Evolutionary conservation across 345 rosid species (phyloP).

Genomic region (Psidium friedrichsthalianum): DNA sequence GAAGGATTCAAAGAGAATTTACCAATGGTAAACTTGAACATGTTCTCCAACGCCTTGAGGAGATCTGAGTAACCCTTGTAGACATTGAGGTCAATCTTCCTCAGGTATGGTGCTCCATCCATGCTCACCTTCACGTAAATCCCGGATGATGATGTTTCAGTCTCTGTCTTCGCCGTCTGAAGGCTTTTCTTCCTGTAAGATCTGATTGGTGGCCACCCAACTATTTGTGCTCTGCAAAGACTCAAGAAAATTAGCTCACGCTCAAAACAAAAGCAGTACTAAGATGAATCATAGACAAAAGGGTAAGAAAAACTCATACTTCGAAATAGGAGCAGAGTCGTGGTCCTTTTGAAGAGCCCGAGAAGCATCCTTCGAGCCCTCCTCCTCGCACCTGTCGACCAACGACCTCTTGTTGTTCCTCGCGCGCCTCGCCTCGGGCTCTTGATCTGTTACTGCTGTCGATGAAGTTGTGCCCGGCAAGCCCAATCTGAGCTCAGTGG

Average conservation of each 20-base stretch:
- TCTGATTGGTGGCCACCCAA: slow-evolving; percentile 43
- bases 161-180: slow-evolving; percentile 29
- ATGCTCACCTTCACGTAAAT: slow-evolving; percentile 76
- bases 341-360: not conserved
- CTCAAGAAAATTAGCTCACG: not conserved
- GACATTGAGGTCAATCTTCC: slow-evolving; percentile 60
- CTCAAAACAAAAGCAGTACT: not conserved
- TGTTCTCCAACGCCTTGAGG: slow-evolving; percentile 47
- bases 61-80: slow-evolving; percentile 49
- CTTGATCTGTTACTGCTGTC: slow-evolving; percentile 4
- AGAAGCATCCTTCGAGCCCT: not conserved
- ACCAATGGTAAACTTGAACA: slow-evolving; percentile 69
- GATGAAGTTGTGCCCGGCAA: slow-evolving; percentile 43
- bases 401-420: slow-evolving; percentile 38
- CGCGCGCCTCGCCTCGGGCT: slow-evolving; percentile 11
- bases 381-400: not conserved
- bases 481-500: slow-evolving; percentile 82
- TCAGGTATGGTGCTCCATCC: slow-evolving; percentile 83
- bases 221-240: slow-evolving; percentile 25
- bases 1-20: not conserved
- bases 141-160: slow-evolving; percentile 23
- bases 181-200: slow-evolving; percentile 31
- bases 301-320: not conserved
- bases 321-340: not conserved
- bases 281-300: not conserved